phyloP scores from a whole-genome alignment of 78 protist genomes.

The Speleostelium caveatum region DNA sequence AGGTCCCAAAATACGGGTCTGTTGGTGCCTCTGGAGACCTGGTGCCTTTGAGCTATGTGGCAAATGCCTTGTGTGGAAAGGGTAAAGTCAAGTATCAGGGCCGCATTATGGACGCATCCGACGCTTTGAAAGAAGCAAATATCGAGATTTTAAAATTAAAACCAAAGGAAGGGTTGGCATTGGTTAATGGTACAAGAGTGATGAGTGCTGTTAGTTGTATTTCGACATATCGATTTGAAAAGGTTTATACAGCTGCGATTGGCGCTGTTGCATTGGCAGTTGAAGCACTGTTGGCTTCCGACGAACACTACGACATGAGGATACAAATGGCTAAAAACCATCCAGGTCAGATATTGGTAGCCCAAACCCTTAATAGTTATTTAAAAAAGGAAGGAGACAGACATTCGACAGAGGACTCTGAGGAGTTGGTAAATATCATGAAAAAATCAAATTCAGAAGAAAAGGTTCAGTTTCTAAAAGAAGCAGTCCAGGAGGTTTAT shows the following conservation, averaged over 20 bases:
- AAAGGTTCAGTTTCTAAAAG: background rate
- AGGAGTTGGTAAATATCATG: background rate
- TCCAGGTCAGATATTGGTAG: constrained; percentile 13
- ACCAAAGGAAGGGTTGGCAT: constrained; percentile 26
- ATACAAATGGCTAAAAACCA: constrained; percentile 5
- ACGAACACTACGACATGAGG: constrained; percentile 6
- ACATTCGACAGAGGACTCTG: too few species aligned
- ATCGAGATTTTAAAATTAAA: background rate
- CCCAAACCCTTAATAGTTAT: background rate
- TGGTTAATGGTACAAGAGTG: constrained; percentile 28
- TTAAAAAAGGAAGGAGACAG: background rate
- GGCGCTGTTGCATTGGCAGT: constrained; percentile 6
- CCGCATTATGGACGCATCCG: background rate
- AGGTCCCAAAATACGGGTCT: constrained; percentile 8
- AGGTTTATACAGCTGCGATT: background rate
- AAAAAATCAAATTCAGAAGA: background rate
- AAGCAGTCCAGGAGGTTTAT: constrained; percentile 27
- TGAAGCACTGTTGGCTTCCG: background rate
- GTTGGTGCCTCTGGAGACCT: constrained; percentile 31
- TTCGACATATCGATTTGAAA: constrained; percentile 1
- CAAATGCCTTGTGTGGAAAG: constrained; percentile 1
- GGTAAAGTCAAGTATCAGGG: constrained; percentile 1
- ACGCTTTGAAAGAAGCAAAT: background rate
- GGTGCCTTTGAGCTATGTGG: constrained; percentile 17
- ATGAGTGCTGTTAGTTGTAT: constrained; percentile 25